Conservation (phyloP, 2,329 filamentous ascomycete genomes). For the Aspergillus tanneri region DNA sequence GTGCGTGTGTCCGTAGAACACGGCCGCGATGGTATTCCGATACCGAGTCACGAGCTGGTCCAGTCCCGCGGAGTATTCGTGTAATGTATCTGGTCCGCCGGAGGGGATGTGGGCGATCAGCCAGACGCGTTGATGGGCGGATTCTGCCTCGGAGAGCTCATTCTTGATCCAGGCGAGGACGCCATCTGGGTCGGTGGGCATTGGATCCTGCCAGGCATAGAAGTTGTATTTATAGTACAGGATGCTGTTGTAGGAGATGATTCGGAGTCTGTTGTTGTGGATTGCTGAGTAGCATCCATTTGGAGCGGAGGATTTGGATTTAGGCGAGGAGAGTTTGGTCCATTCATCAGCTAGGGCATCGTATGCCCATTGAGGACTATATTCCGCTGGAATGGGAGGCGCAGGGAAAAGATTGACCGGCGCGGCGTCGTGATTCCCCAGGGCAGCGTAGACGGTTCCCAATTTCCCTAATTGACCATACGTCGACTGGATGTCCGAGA, state of each 20-base stretch:
- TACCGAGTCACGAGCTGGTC: conserved; percentile 57
- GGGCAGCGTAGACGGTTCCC: conserved; percentile 52
- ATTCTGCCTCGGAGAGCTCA: conserved; percentile 56
- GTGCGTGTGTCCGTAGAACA: conserved; percentile 61
- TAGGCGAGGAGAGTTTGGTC: conserved; percentile 51
- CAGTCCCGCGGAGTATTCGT: conserved; percentile 54
- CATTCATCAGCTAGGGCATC: conserved; percentile 50
- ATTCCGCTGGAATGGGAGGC: conserved; percentile 34
- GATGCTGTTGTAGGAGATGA: conserved; percentile 62
- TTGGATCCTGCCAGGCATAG: conserved; percentile 53
- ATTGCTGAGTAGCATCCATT: conserved; percentile 48
- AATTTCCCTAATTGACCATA: conserved; percentile 50
- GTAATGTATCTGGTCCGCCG: conserved; percentile 53
- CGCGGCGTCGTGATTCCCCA: conserved; percentile 59
- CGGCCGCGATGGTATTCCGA: conserved; percentile 53
- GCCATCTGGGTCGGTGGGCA: conserved; percentile 53
- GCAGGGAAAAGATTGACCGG: conserved; percentile 56
- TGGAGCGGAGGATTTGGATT: conserved; percentile 35
- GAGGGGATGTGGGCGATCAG: conserved; percentile 59
- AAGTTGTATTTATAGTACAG: conserved; percentile 61
- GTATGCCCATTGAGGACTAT: conserved; percentile 55
- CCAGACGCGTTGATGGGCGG: conserved; percentile 54
- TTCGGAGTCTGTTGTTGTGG: conserved; percentile 38
- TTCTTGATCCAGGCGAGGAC: conserved; percentile 56
- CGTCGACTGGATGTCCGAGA: conserved; percentile 44